Evolutionary conservation across 345 rosid genomes (phyloP), one percentile per base, ranked within the genome.

Genomic region (Raphanus sativus): DNA sequence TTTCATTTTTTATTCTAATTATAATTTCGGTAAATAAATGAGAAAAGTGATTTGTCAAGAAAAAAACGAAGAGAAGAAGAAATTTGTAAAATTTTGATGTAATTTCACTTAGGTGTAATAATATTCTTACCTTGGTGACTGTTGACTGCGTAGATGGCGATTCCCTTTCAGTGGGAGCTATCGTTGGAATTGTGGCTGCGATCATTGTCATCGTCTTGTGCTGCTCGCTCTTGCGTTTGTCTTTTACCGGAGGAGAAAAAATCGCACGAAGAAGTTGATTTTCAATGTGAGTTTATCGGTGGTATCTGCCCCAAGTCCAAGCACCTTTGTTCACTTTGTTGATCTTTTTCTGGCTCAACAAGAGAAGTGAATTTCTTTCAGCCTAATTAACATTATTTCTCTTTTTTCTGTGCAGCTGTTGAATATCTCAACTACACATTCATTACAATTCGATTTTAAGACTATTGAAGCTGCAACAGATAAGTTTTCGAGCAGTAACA

Each of bases 371-470:
- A 15, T 10, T 15, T 67, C 3, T 3, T 26, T 66, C 8, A 38
- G 67, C 24, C 36, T 58, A 56, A 59, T 54, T 58, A 66, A 59
- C 11, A 32, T 4, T 15, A 48, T 2, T 29, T 21, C 16, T 29
- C 11, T 58, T 60, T 67, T 1, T n/a, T 7, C 28, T 65, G 15
- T 75, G 80, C 64, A 88, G 92, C 4, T 70, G 68, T 10, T 54
- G 73, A 70, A 84, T 5, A 68, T 83, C 29, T 62, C 81, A 29
- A 58, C 29, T 42, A 61, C 52, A 71, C 86, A 86, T n/a, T 32
- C 34, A 32, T 6, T 32, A 3, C 34, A 32, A 5, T 32, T 32
- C 0, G 34, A 32, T 32, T 32, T 32, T 32, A 32, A 32, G 6
- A 5, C 34, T 5, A 4, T 32, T 32, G 34, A 32, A 5, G 34